Conservation (phyloP, 352 stramenopile genomes). For the Globisporangium polare region DNA sequence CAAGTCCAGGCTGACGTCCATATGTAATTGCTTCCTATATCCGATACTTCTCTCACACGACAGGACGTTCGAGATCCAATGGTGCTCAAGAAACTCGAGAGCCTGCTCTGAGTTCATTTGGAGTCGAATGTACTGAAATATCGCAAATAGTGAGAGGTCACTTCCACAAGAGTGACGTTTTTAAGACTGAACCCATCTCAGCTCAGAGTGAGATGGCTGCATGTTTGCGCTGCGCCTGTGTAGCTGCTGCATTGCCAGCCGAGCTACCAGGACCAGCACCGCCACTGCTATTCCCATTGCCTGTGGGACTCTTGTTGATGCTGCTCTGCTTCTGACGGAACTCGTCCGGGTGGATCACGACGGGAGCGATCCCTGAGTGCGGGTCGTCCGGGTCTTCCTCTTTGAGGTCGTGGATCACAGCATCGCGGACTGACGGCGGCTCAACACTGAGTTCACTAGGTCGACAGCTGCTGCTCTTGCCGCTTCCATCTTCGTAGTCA, state of each 20-base stretch:
- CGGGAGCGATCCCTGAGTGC: constrained; percentile 6
- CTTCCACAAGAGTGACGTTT: background rate
- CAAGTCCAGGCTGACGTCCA: background rate
- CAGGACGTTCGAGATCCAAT: constrained; percentile 58
- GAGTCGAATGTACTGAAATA: background rate
- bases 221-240: constrained; percentile 28
- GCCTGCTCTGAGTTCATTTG: constrained; percentile 21
- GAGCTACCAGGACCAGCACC: background rate
- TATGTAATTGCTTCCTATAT: background rate
- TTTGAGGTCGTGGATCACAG: constrained; percentile 12
- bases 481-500: background rate
- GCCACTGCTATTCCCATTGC: background rate
- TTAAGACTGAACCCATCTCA: background rate
- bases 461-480: background rate
- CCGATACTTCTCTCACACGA: background rate
- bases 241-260: background rate
- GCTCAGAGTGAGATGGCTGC: constrained; percentile 16
- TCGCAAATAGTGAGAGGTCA: background rate
- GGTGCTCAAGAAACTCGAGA: constrained; percentile 57
- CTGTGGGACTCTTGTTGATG: background rate
- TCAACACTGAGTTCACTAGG: constrained; percentile 12
- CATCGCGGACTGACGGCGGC: constrained; percentile 25
- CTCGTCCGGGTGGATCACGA: constrained; percentile 23
- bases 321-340: constrained; percentile 18
- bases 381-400: constrained; percentile 21